Percentiles rank a stretch among this genome's conserved stretches.
These are phyloP conservation scores for Isabelozyma heimii DNA, from an alignment of 805 yeast species.

Conservation along the genomic window DNA sequence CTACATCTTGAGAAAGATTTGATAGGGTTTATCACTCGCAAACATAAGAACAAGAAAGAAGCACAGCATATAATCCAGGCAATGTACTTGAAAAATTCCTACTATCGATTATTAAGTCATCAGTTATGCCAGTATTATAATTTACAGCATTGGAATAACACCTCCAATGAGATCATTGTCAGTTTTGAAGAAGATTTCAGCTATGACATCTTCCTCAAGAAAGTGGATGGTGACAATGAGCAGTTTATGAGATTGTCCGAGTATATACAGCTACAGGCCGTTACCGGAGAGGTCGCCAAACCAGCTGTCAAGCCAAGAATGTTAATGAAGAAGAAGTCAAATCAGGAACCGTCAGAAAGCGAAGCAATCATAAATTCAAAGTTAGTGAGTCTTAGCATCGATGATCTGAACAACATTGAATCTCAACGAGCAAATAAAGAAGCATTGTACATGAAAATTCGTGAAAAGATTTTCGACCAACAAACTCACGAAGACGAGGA, in stretches of 20 bases:
- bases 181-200: conserved; percentile 11
- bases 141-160: conserved; percentile 47
- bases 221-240: not conserved
- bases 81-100: conserved; percentile 56
- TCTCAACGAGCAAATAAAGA: conserved; percentile 29
- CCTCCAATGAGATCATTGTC: conserved; percentile 20
- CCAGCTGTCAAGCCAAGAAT: conserved; percentile 9
- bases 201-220: conserved; percentile 7
- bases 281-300: conserved; percentile 1
- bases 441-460: conserved; percentile 36
- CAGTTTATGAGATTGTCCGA: conserved; percentile 6
- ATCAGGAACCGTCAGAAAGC: not conserved
- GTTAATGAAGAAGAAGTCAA: conserved; percentile 10
- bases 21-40: conserved; percentile 10
- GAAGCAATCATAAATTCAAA: not conserved
- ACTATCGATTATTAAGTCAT: conserved; percentile 64
- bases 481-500: conserved; percentile 9
- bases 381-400: not conserved
- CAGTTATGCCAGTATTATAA: conserved; percentile 67
- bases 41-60: conserved; percentile 13
- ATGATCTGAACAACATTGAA: conserved; percentile 16
- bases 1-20: conserved; percentile 19
- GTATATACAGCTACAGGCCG: conserved; percentile 1
- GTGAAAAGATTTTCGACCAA: conserved; percentile 33
- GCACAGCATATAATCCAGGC: conserved; percentile 13